Conservation (phyloP, 228 moss, liverwort and hornwort genomes). For the Sphagnum magellanicum region DNA sequence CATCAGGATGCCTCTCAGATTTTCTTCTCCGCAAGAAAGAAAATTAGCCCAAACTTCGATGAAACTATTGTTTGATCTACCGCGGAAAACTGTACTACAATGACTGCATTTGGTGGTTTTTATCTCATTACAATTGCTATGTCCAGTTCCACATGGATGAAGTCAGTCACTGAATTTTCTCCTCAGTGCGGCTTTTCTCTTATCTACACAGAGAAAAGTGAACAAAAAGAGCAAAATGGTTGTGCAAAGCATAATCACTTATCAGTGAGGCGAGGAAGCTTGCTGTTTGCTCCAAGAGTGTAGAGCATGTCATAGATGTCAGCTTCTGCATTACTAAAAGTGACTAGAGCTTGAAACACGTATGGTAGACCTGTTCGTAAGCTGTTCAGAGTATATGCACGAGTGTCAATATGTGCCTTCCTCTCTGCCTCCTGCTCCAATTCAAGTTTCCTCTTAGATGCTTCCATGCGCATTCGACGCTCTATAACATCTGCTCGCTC, state of each 20-base stretch:
- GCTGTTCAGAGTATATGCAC: conserved; percentile 48
- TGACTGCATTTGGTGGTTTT: too few species aligned
- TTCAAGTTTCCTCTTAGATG: conserved; percentile 31
- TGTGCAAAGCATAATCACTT: not conserved
- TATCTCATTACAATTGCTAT: too few species aligned
- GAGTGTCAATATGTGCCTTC: conserved; percentile 47
- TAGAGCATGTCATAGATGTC: conserved; percentile 37
- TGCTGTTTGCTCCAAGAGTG: conserved; percentile 19
- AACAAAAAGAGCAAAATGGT: too few species aligned
- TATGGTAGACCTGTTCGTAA: conserved; percentile 51
- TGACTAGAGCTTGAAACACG: conserved; percentile 42
- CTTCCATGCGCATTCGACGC: conserved; percentile 36
- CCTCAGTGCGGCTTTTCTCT: too few species aligned
- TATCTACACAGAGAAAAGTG: too few species aligned
- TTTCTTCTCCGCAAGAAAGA: too few species aligned
- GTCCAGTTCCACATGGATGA: too few species aligned
- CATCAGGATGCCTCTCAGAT: too few species aligned
- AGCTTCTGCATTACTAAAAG: conserved; percentile 31
- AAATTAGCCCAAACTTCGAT: too few species aligned
- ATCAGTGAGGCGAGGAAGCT: conserved; percentile 12
- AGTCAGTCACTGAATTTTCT: too few species aligned
- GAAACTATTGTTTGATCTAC: too few species aligned
- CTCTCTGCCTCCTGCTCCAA: conserved; percentile 28
- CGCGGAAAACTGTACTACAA: too few species aligned
- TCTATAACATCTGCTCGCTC: conserved; percentile 39